Conservation (phyloP, 1,284 basidiomycete species). For the Amylostereum areolatum region DNA sequence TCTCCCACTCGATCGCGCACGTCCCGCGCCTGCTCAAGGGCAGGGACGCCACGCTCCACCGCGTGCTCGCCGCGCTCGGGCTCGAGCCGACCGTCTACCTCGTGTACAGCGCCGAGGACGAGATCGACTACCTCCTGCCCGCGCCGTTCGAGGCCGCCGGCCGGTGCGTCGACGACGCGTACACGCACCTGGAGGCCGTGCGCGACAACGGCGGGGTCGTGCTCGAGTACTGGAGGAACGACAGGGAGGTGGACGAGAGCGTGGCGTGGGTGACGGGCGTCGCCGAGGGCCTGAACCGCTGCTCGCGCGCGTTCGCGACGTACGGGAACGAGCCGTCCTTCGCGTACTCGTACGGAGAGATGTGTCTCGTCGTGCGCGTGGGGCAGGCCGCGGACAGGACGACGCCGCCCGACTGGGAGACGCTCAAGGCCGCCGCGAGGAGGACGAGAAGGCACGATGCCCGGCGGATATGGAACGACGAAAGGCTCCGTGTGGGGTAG, state of each 20-base stretch:
- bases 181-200: neutral
- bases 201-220: neutral
- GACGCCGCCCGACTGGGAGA: too few relatives aligned
- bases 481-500: too few relatives aligned
- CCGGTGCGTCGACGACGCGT: neutral
- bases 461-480: too few relatives aligned
- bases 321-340: constrained; percentile 15
- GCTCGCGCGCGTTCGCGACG: constrained; percentile 7
- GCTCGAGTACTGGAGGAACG: neutral
- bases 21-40: constrained; percentile 20
- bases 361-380: constrained; percentile 14
- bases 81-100: constrained; percentile 12
- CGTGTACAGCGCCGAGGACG: constrained; percentile 3
- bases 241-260: neutral
- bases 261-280: constrained; percentile 14
- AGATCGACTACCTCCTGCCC: neutral
- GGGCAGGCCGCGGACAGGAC: constrained; percentile 1
- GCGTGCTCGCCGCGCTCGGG: constrained; percentile 1
- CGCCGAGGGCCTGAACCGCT: constrained; percentile 1
- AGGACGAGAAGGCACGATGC: too few relatives aligned
- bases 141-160: neutral
- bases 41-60: constrained; percentile 9
- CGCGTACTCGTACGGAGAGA: constrained; percentile 11
- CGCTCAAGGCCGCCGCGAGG: too few relatives aligned
- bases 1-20: constrained; percentile 2